Evolutionary conservation across 2,329 filamentous ascomycete species (phyloP), one percentile per base, ranked within the genome.

Genomic region (Cladophialophora immunda): DNA sequence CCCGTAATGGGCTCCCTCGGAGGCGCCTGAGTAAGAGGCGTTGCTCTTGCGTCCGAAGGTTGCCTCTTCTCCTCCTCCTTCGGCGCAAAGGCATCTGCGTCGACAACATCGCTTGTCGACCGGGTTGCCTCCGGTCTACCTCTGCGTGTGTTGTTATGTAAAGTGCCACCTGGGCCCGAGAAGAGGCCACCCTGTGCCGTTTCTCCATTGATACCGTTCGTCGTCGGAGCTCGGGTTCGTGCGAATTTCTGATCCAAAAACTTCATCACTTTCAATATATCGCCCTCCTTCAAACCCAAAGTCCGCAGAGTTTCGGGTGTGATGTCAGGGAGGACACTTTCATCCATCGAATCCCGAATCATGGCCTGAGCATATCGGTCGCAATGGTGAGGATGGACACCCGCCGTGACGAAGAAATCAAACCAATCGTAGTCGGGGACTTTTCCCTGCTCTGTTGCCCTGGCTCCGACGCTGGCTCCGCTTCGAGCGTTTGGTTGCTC

Each of bases 221-320:
- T 83, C 64, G 84, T 85, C 71, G 85, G 85, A 55, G 76, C 75
- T 36, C 78, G 79, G 55, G 84, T 87, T 41, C 94, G 90, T 58
- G 85, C 87, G 76, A 87, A 97, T 76, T 92, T 95, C 76, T 84
- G 86, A 78, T 99, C 94, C 64, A 99, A 80, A 73, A 87, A 87
- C 70, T 94, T 94, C 89, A 95, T 97, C 6, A 99, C 92, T 70
- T 97, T 94, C 74, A 99, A 88, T 66, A 97, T 97, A 78, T 99
- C 95, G 29, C 95, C 95, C 79, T 98, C 95, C 68, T 96, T 94
- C 57, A 99, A 80, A n/a, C 95, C 95, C 50, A 99, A 82, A 15
- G 91, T 97, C 47, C 95, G 89, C 56, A 99, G 83, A 19, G 94
- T 88, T 68, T 87, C 88, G 4, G 92, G 88, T 64, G 94, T 92